These are phyloP conservation scores for Tribonema minus DNA, from an alignment of 108 stramenopile genomes.

Conservation along the genomic window DNA sequence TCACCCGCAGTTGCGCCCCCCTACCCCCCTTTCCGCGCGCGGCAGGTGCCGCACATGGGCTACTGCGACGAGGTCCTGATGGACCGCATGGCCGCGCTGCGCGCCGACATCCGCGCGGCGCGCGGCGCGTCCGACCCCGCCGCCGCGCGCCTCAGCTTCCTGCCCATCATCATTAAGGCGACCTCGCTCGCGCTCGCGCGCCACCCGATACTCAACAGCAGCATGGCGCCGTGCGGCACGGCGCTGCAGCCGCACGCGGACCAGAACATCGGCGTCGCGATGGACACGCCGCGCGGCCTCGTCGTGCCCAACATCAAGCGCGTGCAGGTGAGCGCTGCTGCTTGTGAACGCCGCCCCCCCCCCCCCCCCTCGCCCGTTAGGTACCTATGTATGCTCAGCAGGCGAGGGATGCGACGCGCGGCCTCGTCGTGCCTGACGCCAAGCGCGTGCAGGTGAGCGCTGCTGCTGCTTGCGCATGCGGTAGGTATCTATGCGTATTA, in stretches of 20 bases:
- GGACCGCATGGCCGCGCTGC: constrained; percentile 57
- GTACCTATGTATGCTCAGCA: too few relatives aligned
- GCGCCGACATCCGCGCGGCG: constrained; percentile 61
- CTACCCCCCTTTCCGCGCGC: too few relatives aligned
- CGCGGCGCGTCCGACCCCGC: too few relatives aligned
- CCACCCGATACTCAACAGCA: constrained; percentile 80
- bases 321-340: constrained; percentile 68
- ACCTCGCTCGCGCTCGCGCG: constrained; percentile 71
- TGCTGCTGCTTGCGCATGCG: too few relatives aligned
- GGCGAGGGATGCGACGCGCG: constrained; percentile 91
- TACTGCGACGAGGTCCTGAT: constrained; percentile 88
- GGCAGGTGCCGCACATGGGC: constrained; percentile 94
- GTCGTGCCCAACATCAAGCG: constrained; percentile 80
- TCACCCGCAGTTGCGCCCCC: too few relatives aligned
- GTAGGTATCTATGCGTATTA: too few relatives aligned
- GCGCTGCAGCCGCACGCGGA: constrained; percentile 63
- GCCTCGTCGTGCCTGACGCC: constrained; percentile 87
- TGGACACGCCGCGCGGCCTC: constrained; percentile 88
- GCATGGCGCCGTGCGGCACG: constrained; percentile 62
- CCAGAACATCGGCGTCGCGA: constrained; percentile 95
- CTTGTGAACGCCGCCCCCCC: too few relatives aligned
- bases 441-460: constrained; percentile 65
- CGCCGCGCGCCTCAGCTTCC: constrained; percentile 66
- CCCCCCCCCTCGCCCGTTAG: too few relatives aligned
- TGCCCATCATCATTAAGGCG: constrained; percentile 83